Base-by-base conservation (phyloP, 2,329 filamentous ascomycete genomes). In the Trichophyton simii region DNA sequence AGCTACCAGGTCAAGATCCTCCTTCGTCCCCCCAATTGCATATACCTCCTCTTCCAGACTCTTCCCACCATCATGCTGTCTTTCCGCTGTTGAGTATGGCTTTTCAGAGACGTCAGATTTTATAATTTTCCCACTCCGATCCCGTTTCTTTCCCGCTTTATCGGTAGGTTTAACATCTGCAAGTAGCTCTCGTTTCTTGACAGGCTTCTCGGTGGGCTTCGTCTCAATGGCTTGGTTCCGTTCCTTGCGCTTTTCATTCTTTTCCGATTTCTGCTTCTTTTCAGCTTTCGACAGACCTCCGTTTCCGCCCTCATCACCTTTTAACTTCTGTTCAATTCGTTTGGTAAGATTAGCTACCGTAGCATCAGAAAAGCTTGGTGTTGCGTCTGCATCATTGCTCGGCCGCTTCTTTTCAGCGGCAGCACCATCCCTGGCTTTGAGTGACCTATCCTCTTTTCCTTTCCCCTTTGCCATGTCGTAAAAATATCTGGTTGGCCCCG, bases 11-110 rank as follows among this genome's bases (percentile, higher is more conserved):
- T 78, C 73, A 61, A 78, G 69, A 64, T 80, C 77, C 59, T 80
- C 78, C 65, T 78, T 72, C n/a, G 74, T 78, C 57, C 78, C 78
- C 36, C 78, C 78, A 59, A 80, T 72, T 3, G 73, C 73, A 63
- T 77, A 63, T 63, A 80, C 76, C 63, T 79, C 77, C 62, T 74
- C 70, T 57, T 73, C 70, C 44, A 79, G 68, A 41, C 68, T 67
- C 15, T 65, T 55, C 25, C 60, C 59, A 61, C 65, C 66, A 66
- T 52, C 60, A 63, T 50, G 20, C 48, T 52, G 28, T 11, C 52
- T 20, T 11, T n/a, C 22, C 9, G 20, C 34, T 11, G 58, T 13
- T 64, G 61, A 34, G 68, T 70, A 15, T 15, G 41, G 15, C 63
- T 46, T 48, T 59, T 65, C 69, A 63, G 71, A 71, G 20, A 71